Base-by-base conservation (phyloP, 257 asterid species). In the Petunia axillaris region DNA sequence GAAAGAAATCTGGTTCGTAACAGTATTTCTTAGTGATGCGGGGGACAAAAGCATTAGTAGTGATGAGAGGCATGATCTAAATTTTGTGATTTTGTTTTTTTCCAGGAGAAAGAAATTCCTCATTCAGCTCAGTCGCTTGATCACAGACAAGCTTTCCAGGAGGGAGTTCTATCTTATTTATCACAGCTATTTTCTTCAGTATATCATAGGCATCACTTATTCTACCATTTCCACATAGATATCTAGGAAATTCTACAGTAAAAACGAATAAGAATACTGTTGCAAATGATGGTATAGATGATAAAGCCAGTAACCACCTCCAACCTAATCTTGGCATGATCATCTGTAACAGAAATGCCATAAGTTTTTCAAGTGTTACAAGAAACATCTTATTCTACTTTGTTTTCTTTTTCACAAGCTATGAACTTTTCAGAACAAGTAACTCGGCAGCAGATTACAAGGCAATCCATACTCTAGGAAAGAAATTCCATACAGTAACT, bases 271-370 rank as follows among this genome's bases (percentile, higher is more conserved):
- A 87, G 66, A 87, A 5, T 78, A 93, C 79, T 54, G 94, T 91
- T 25, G 83, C 86, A 75, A 89, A 85, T 84, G 93, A 86, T 67
- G 97, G 94, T 54, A 86, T 58, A 5, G 97, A 91, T 48, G 96
- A 93, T 73, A 93, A 81, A 15, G 84, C 89, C 83, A 93, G 93
- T 85, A 93, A 84, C 96, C 96, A 93, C 75, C 97, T 91, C 97
- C 97, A 93, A 79, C 96, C 93, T 43, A 91, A 78, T 58, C 80
- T 84, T 41, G 96, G 94, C 91, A 93, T 86, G 54, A 90, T 57
- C 55, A 90, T 84, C 97, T 93, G 65, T 70, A 76, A 38, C 60
- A 83, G 62, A 53, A 79, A 66, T 36, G 40, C 38, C 55, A 8
- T 50, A 9, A 50, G 8, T 50, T 50, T 50, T 50, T 48, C 54